Base-by-base conservation (phyloP, 805 yeast species). In the Pichia thaimueangensis region DNA sequence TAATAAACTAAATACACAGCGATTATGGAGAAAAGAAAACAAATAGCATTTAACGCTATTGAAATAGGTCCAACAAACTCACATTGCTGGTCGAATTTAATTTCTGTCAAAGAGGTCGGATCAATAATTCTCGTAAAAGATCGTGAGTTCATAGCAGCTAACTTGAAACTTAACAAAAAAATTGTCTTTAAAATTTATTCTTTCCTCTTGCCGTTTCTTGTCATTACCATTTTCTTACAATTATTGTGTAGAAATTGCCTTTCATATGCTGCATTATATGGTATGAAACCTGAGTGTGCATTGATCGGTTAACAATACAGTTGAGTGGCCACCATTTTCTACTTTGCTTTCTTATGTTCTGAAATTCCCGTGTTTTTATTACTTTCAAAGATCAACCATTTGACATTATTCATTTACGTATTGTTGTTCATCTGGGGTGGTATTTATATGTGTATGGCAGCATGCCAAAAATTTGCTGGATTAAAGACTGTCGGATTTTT, bases 401-500 rank as follows among this genome's bases (percentile, higher is more conserved):
- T 35, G 4, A 10, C 59, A 9, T 64, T 59, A 41, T 64, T 63
- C 30, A 57, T 75, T 35, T 52, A 64, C 6, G 48, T 50, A 10
- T 54, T 68, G 45, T 58, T 68, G 16, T 49, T 65, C n/a, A 27
- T 64, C 10, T 75, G 80, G 81, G 64, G 74, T 0, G 38, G 68
- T 19, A 51, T 71, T 12, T 63, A 71, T 12, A 68, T 74, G 49
- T 60, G 71, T 28, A 70, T 66, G 37, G 70, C 73, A 50, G 65
- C 70, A 2, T 72, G 74, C 30, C 52, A 42, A 25, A 69, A 65
- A 47, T 67, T 65, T 48, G 63, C 65, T 20, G 76, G 76, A 17
- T 64, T 75, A 3, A 56, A 66, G 39, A 68, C 62, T 2, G 46
- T 71, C 20, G 57, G 81, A 49, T 70, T 73, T 51, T 70, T 73